Evolutionary conservation across 768 basidiomycete genomes (phyloP), one percentile per base, ranked within the genome.

Genomic region (Chiua virens): DNA sequence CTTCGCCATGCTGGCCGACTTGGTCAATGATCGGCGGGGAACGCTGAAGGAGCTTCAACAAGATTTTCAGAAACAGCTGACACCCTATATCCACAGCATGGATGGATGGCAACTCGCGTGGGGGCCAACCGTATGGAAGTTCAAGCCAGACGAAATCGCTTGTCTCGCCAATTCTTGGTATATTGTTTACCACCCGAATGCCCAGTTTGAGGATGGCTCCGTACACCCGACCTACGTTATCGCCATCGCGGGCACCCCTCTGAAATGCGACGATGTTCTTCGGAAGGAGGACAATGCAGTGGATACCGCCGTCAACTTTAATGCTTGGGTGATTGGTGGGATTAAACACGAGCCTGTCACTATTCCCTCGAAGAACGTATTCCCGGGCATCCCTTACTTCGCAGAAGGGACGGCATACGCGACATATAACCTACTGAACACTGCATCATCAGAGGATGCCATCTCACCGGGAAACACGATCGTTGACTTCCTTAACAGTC

Each of bases 11-110:
- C 17, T 63, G 6, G 71, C 74, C 52, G 73, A 72, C 45, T 68
- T 82, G 3, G 74, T 79, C 28, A 89, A 85, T 4, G 87, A 87
- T 0, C 85, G 87, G 64, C 88, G 88, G 21, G 30, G 14, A 9
- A 34, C 43, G 7, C 28, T 22, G 30, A 11, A 14, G 2, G 14
- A 11, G 13, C 17, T 27, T 27, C 25, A 27, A 8, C 5, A 27
- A 27, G 25, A 27, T 8, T 27, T 34, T 8, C 28, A 34, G 30
- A 11, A 14, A 4, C 13, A n/a, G 13, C 21, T 44, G 43, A 21
- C 27, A 14, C 28, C 18, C 20, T 13, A 20, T 21, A 30, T 44
- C 18, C 28, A 17, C 15, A 42, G 11, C n/a, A 42, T 42, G 10
- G 25, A 14, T 15, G 25, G 17, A 28, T 61, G 59, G 59, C 4